Evolutionary conservation across 2,329 filamentous ascomycete species (phyloP), one percentile per base, ranked within the genome.

Genomic region (Nannizzia gypsea): DNA sequence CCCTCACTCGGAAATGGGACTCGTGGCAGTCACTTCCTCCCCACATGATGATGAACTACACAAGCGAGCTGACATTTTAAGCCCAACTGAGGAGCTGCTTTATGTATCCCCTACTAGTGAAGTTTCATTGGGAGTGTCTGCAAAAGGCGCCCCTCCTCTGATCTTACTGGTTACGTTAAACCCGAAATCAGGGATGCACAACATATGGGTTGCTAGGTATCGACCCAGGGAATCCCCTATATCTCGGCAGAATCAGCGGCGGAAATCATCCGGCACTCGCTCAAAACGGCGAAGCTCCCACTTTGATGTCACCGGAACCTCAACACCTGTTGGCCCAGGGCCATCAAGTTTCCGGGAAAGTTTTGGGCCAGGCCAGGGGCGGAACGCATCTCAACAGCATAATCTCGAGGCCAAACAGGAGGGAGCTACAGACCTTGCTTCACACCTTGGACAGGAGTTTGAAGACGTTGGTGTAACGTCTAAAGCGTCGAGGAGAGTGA

Each of bases 81-180:
- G 91, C 65, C 81, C 84, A 13, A 81, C 84, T 1, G 92, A 96
- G 69, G 88, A 93, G 69, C 84, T 96, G 57, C 73, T 96, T 1
- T 92, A 95, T 68, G 81, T 96, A 9, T 90, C 92, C 65, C 75
- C 84, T 17, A 80, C 81, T 59, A 81, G 87, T n/a, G 76, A 77
- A 56, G 22, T 48, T 20, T 61, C 67, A 17, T 26, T 8, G n/a
- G 56, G 42, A 6, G 26, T 26, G 6, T 64, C 59, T 1, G 64
- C 67, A 36, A 68, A 66, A 20, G 75, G 74, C 54, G 75, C 77
- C 58, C 75, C 79, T 31, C 78, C 79, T 17, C 74, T 96, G 26
- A 81, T 88, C 9, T 76, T 97, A 60, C 85, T 89, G 9, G 82
- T 96, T 57, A 96, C 92, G 0, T 78, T 87, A 63, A 96, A 96